Base-by-base conservation (phyloP, 768 basidiomycete genomes). In the Collybiopsis luxurians region DNA sequence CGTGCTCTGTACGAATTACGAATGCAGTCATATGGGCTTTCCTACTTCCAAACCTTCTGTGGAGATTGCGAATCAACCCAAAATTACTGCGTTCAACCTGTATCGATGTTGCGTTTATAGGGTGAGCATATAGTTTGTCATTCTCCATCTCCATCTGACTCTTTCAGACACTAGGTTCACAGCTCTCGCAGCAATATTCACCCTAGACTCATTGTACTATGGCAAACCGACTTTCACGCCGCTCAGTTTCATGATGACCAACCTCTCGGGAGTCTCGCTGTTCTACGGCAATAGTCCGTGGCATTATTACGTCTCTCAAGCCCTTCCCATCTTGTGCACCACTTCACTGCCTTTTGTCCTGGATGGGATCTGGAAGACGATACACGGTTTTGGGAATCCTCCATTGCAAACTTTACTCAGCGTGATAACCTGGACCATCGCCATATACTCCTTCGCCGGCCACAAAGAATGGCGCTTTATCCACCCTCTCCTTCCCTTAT, bases 401-500 rank as follows among this genome's bases (percentile, higher is more conserved):
- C 67, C 72, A 2, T 59, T 79, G 24, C 70, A 63, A 42, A 75
- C 72, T 19, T 76, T 93, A 65, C 68, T 84, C 0, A 73, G 70
- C 2, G 71, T 77, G 24, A 61, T 88, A 1, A 59, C 73, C 19
- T 92, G 90, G 87, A 85, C 88, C 0, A 67, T 87, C 28, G 64
- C 66, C 2, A 67, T 89, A 5, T 94, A 92, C 67, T 98, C 96
- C 7, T 59, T 89, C 2, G 79, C 90, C 1, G 87, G 89, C 1
- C 97, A 99, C 75, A 98, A 98, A 65, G 97, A 99, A 77, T 98
- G 95, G 94, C 81, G 97, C 7, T 98, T 99, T 73, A 74, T 98
- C 6, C 95, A 98, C 61, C 95, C 96, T 0, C 68, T 98, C 19
- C 76, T 98, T 3, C 95, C 97, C 0, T 70, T 93, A 28, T 72